A percentile compares a stretch with the other conserved stretches of the same genome.
Evolutionary conservation across 345 rosid genomes (phyloP).

Genomic region (Eucalyptus polyanthemos): DNA sequence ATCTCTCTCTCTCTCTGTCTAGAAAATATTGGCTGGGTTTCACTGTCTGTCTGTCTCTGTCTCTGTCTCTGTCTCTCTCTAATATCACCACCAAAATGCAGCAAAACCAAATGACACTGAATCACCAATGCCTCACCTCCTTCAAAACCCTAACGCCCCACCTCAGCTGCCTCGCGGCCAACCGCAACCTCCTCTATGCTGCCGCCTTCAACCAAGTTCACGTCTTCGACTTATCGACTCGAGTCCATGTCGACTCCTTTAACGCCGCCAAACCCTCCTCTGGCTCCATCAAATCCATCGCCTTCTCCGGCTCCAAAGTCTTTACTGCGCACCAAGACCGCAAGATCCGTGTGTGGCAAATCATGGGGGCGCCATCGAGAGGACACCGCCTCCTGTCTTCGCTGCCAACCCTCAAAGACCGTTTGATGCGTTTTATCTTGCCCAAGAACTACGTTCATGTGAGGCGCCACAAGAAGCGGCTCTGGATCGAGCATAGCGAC

Average conservation of each 20-base stretch:
- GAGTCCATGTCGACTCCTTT: constrained; percentile 6
- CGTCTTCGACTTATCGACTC: constrained; percentile 18
- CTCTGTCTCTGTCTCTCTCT: not conserved
- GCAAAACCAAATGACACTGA: not conserved
- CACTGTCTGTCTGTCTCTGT: not conserved
- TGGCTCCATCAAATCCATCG: constrained; percentile 30
- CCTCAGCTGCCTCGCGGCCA: constrained; percentile 29
- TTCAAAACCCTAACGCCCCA: constrained; percentile 4
- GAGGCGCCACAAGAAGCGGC: constrained; percentile 32
- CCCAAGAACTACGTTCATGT: constrained; percentile 24
- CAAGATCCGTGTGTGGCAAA: constrained; percentile 28
- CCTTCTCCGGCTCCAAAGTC: constrained; percentile 9
- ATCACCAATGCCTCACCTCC: not conserved
- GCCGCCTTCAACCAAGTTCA: constrained; percentile 15
- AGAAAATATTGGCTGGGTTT: too few species aligned
- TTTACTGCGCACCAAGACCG: constrained; percentile 49
- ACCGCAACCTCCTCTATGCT: constrained; percentile 21
- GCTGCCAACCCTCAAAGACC: constrained; percentile 29
- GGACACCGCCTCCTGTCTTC: constrained; percentile 20
- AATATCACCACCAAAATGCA: not conserved
- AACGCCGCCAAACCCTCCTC: constrained; percentile 2
- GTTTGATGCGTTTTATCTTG: constrained; percentile 4
- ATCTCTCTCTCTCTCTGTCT: not conserved
- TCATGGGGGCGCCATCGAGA: not conserved
- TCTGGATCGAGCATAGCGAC: constrained; percentile 42